Base-by-base conservation (phyloP, 73 alveolate species). In the Stentor roeselii region DNA sequence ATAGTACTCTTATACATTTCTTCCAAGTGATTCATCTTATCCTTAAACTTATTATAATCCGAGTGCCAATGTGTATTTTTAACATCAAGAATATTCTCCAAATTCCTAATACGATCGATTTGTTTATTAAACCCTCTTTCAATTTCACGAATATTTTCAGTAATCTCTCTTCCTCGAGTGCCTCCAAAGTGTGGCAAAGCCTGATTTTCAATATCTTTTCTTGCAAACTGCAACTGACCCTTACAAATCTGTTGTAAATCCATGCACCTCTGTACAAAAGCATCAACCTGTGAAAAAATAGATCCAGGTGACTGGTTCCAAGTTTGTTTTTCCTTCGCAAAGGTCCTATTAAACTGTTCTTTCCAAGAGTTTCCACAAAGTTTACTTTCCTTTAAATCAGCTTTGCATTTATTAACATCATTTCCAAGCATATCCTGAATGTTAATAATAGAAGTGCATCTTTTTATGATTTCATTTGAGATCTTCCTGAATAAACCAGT, bases 41-140 rank as follows among this genome's bases (percentile, higher is more conserved):
- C 60, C 88, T 86, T 84, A 76, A 90, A 90, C 32, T 83, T 40
- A 37, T 98, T 95, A 86, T 95, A 98, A 91, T 96, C 99, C 90
- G 96, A 99, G 85, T 97, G 99, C 99, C 99, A 98, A 85, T 95
- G 97, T n/a, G 99, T 98, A 40, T 95, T 98, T 86, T 98, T 98
- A 3, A 98, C 99, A 78, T 98, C 99, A 41, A 98, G 94, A 35
- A 98, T 98, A 75, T 93, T 88, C 86, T 94, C 99, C 59, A 95
- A 92, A 86, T 78, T 92, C 89, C 92, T 93, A 82, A 96, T 96
- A 60, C 91, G 91, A 58, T 95, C 85, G 75, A 93, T 84, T 85
- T 97, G 95, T 90, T 95, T 97, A 82, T 90, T 95, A 88, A 98
- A 98, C 85, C 91, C 85, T 60, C 84, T 92, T 87, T 98, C 97